Base-by-base conservation (phyloP, 805 yeast species). In the Vanderwaltozyma yarrowii region DNA sequence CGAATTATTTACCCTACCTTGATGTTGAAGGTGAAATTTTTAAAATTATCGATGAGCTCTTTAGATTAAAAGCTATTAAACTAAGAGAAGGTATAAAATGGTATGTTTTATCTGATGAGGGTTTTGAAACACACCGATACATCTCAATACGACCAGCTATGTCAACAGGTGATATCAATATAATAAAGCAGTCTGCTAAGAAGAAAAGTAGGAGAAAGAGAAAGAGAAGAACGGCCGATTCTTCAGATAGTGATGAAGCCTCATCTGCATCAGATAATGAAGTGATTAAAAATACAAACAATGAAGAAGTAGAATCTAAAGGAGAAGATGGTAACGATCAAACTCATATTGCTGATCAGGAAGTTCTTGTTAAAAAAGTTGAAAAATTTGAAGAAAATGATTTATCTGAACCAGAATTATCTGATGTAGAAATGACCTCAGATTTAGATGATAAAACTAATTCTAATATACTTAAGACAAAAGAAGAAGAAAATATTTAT, bases 151-250 rank as follows among this genome's bases (percentile, higher is more conserved):
- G n/a, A n/a, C n/a, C n/a, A n/a, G 3, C 43, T 38, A 23, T 48
- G 27, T 24, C 27, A 8, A 12, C 27, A 10, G 13, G 27, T 10
- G 27, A 24, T 24, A 24, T 24, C 7, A 24, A 12, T 24, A 12
- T 24, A 43, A n/a, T 48, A 10, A 24, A 12, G 11, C n/a, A 8
- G 11, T 8, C 30, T 2, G 16, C 18, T 24, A 45, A 44, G 21
- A 50, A 50, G 27, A 62, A 56, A 36, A 66, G 72, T 47, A 68
- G 83, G 50, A 72, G 83, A 44, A 69, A 78, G 52, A 80, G 79
- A 71, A 80, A 79, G 74, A 77, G 86, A 74, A 80, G 88, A 76
- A 81, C 89, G 0, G 86, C 79, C 37, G 86, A 78, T 45, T 67
- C 67, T 31, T 68, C 75, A 2, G 69, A 65, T 25, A 70, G 76